Conservation (phyloP, 75 land plant species). For the Cunninghamia lanceolata region DNA sequence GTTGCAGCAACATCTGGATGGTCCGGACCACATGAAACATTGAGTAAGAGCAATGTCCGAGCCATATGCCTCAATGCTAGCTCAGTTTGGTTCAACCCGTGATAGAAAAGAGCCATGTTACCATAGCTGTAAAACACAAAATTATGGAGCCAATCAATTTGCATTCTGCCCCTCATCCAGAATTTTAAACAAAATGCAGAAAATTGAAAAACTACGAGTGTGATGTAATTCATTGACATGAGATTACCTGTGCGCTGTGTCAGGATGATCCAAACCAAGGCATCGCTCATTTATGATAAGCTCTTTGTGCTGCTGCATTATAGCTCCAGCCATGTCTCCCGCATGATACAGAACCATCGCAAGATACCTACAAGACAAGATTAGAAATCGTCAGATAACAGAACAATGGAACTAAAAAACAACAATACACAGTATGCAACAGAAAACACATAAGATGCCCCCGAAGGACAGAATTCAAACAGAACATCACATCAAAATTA, state of each 20-base stretch:
- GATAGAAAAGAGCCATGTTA: conserved; percentile 98
- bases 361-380: conserved; percentile 58
- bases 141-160: not conserved
- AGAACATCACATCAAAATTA: not conserved
- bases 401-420: not conserved
- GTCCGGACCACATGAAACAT: conserved; percentile 92
- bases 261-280: conserved; percentile 96
- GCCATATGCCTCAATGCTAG: conserved; percentile 96
- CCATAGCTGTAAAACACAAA: conserved; percentile 69
- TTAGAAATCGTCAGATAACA: not conserved
- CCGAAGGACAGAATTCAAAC: not conserved
- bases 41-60: conserved; percentile 72
- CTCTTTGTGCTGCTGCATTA: conserved; percentile 98
- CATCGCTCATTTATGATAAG: conserved; percentile 98
- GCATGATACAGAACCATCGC: conserved; percentile 99
- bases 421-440: not conserved
- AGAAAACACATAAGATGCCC: not conserved
- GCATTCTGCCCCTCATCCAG: not conserved
- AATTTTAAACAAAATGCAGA: not conserved
- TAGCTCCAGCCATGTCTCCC: conserved; percentile 98
- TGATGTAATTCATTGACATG: not conserved
- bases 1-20: conserved; percentile 99
- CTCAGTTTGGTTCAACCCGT: conserved; percentile 96
- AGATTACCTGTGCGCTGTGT: conserved; percentile 92
- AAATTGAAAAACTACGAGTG: not conserved